phyloP scores from a whole-genome alignment of 345 rosid species.

The Euphorbia pulcherrima region DNA sequence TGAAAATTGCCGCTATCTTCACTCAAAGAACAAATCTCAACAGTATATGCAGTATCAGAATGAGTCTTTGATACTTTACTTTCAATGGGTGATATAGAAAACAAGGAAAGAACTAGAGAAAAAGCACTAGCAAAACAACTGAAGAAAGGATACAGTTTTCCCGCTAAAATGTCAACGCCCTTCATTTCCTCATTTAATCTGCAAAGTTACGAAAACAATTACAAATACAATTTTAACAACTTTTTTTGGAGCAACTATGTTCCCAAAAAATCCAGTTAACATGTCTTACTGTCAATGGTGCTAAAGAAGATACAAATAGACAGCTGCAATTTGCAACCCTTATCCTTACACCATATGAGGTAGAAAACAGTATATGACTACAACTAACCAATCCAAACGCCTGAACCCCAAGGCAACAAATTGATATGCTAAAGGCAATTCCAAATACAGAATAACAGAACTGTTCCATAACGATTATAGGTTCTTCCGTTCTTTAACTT shows the following conservation, averaged over 20 bases:
- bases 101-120: background rate
- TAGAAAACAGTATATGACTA: background rate
- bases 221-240: background rate
- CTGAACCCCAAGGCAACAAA: background rate
- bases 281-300: no score
- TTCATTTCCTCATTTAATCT: conserved; percentile 92
- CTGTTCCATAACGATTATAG: background rate
- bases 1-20: background rate
- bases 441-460: no score
- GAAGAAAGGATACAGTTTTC: conserved; percentile 75
- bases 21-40: background rate
- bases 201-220: conserved; percentile 19
- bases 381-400: background rate
- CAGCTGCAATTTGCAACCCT: background rate
- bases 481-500: background rate
- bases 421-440: background rate
- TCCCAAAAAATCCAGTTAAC: background rate
- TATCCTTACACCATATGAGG: background rate
- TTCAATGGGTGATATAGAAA: background rate
- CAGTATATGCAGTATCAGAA: background rate
- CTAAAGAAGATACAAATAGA: background rate
- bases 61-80: background rate
- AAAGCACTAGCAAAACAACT: no score
- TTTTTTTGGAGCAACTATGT: background rate
- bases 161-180: conserved; percentile 60